Conservation (phyloP, 2,329 filamentous ascomycete species). For the Dothidotthia symphoricarpi region DNA sequence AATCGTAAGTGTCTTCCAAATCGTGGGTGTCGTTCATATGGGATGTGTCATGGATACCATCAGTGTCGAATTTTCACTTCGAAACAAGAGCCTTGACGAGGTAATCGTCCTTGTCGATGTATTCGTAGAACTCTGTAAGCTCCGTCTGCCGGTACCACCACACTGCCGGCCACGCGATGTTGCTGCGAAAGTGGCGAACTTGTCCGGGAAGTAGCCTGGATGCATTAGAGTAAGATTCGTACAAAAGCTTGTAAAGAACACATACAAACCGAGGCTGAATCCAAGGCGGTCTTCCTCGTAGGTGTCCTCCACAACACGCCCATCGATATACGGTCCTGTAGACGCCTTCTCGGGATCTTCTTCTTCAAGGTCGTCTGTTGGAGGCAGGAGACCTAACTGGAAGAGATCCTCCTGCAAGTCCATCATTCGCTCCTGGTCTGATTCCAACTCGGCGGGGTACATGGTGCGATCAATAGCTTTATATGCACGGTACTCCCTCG, state of each 20-base stretch:
- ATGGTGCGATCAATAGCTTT: slow-evolving; percentile 10
- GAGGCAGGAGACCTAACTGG: slow-evolving; percentile 7
- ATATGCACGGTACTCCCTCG: too few species aligned
- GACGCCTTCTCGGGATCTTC: slow-evolving; percentile 3
- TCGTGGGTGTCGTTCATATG: too few species aligned
- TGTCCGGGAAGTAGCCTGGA: background rate
- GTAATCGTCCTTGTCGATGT: background rate
- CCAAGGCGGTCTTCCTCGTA: slow-evolving; percentile 2
- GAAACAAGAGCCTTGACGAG: background rate
- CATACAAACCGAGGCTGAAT: background rate
- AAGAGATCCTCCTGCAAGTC: slow-evolving; percentile 12
- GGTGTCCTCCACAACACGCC: slow-evolving; percentile 1
- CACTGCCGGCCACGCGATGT: background rate
- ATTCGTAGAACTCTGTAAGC: background rate
- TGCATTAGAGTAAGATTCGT: too few species aligned
- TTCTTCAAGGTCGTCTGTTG: slow-evolving; percentile 8
- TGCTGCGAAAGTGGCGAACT: background rate
- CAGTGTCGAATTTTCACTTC: background rate
- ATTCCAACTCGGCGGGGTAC: slow-evolving; percentile 5
- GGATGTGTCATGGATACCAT: too few species aligned
- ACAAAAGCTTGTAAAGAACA: too few species aligned
- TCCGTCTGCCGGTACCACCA: slow-evolving; percentile 4
- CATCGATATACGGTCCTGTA: background rate
- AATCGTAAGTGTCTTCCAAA: too few species aligned
- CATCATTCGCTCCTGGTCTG: slow-evolving; percentile 7